A percentile compares a stretch with the other conserved stretches of the same genome.
Evolutionary conservation across 2,329 filamentous ascomycete genomes (phyloP).

Genomic region (Colletotrichum camelliae): DNA sequence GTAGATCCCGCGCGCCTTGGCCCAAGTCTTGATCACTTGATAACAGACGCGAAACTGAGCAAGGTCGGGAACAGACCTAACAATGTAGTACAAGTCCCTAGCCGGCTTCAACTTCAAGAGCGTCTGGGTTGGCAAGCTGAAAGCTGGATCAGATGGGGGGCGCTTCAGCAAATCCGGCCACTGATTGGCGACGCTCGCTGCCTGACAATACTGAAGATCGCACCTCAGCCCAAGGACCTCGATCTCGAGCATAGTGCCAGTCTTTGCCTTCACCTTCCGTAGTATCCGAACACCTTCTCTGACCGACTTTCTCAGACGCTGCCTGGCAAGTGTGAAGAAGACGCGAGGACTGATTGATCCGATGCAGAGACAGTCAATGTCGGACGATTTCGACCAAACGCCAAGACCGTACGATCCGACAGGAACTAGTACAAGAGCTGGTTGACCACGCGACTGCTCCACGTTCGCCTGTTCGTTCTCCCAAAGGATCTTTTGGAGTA

Average conservation of each 20-base stretch:
- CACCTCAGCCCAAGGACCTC: constrained; percentile 62
- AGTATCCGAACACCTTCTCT: constrained; percentile 53
- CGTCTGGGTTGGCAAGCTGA: constrained; percentile 59
- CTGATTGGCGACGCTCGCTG: constrained; percentile 23
- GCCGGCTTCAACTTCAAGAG: constrained; percentile 68
- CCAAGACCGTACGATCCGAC: constrained; percentile 72
- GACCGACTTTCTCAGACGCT: constrained; percentile 56
- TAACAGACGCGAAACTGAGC: constrained; percentile 63
- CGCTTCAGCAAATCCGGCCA: constrained; percentile 54
- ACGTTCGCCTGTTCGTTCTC: constrained; percentile 29
- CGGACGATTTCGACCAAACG: constrained; percentile 65
- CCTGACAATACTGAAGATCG: constrained; percentile 71
- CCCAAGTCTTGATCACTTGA: constrained; percentile 67
- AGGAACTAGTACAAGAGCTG: constrained; percentile 56
- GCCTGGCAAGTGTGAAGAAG: constrained; percentile 65
- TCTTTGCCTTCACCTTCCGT: constrained; percentile 61
- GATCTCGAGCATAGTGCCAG: constrained; percentile 69
- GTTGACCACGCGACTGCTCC: constrained; percentile 21
- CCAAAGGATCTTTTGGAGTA: constrained; percentile 48
- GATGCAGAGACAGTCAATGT: constrained; percentile 71
- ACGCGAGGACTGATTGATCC: constrained; percentile 64
- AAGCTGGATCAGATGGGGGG: constrained; percentile 56
- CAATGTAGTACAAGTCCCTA: constrained; percentile 66
- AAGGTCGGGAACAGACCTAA: constrained; percentile 63
- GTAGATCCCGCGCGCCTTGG: constrained; percentile 66